Conservation (phyloP, 805 yeast genomes). For the Spathaspora arborariae region DNA sequence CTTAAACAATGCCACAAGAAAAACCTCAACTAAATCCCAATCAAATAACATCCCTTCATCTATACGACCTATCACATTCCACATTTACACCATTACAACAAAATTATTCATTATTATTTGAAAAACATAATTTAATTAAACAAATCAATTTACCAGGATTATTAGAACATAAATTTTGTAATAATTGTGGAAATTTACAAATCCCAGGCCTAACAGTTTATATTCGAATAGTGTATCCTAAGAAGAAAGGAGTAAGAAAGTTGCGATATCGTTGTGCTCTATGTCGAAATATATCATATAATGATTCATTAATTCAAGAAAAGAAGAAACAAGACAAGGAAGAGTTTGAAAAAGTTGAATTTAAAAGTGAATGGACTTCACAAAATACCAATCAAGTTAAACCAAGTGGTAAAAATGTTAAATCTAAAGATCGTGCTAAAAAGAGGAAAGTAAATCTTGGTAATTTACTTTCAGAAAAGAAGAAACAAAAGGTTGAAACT, state of each 20-base stretch:
- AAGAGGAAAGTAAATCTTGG: constrained; percentile 45
- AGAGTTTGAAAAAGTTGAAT: not conserved
- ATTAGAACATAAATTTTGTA: constrained; percentile 24
- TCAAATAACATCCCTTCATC: constrained; percentile 22
- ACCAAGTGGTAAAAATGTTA: not conserved
- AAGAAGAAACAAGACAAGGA: not conserved
- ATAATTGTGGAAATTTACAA: constrained; percentile 25
- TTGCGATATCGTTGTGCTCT: constrained; percentile 9
- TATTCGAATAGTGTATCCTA: constrained; percentile 17
- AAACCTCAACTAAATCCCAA: constrained; percentile 6
- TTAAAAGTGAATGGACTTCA: constrained; percentile 10
- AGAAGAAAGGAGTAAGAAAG: constrained; percentile 6
- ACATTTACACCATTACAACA: constrained; percentile 22
- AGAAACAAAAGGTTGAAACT: constrained; percentile 25
- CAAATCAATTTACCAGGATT: constrained; percentile 26
- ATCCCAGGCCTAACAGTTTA: constrained; percentile 34
- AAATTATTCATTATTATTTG: constrained; percentile 20
- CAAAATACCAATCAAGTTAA: constrained; percentile 6
- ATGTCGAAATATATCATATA: constrained; percentile 8
- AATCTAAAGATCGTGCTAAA: constrained; percentile 40
- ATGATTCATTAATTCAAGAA: constrained; percentile 6
- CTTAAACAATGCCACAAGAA: not conserved
- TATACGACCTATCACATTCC: constrained; percentile 27
- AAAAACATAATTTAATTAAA: constrained; percentile 18
- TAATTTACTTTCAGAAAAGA: constrained; percentile 39